Base-by-base conservation (phyloP, 1,284 basidiomycete genomes). In the Trichosporon sp. region DNA sequence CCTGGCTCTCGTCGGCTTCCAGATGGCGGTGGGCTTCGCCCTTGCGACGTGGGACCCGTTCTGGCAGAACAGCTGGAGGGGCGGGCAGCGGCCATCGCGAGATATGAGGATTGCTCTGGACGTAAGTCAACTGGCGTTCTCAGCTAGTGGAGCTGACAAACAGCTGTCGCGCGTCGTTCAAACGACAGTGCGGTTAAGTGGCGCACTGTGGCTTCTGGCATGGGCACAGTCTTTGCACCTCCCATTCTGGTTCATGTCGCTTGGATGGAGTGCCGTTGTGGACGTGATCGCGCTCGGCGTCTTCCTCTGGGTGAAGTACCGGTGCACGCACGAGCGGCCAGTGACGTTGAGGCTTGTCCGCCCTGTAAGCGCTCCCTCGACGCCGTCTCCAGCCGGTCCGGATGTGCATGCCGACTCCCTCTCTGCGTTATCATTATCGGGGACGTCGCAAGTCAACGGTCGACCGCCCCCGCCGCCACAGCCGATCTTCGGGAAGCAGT, bases 401-500 rank as follows among this genome's bases (percentile, higher is more conserved):
- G 38, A 51, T 2, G n/a, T n/a, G 2, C 51, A 54, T 8, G 10
- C 68, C 6, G 51, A 59, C 19, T 66, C 65, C 6, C 12, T 70
- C 1, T 66, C 65, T 4, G 35, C 68, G 1, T 56, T 70, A 31
- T 70, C 68, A 2, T 38, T 70, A 16, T 63, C 59, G 3, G 59
- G 59, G 16, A n/a, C 59, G 14, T 43, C 65, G 19, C 64, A 51
- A 4, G 19, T 16, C 4, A 63, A 35, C 32, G 59, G 19, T 65
- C 65, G 43, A 54, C 43, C 38, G 37, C 26, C 64, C 38, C 31
- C 35, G 68, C 16, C 69, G 66, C 66, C 72, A 69, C 16, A 75
- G 46, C 77, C 78, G 0, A 72, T 81, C 16, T 82, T 82, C 56
- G 81, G 81, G 16, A 77, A 78, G 59, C 61, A 74, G 1, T 80